Evolutionary conservation across 2,329 filamentous ascomycete species (phyloP).

Genomic region (Apiospora aurea): DNA sequence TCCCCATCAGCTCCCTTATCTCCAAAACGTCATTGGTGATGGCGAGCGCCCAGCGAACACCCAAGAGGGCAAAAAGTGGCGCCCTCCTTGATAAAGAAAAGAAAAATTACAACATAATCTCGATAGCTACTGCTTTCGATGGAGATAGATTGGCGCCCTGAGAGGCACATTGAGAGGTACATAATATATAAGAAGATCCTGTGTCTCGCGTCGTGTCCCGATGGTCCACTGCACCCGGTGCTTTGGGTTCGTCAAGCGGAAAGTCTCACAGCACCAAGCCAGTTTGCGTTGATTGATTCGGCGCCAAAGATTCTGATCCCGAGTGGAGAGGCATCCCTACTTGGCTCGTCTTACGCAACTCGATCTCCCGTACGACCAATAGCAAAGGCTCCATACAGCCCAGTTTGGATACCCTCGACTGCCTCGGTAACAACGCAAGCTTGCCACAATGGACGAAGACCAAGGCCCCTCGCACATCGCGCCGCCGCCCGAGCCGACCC

Average conservation of each 20-base stretch:
- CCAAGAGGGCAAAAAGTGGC: constrained; percentile 7
- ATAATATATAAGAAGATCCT: constrained; percentile 3
- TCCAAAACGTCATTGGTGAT: constrained; percentile 15
- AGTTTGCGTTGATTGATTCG: not conserved
- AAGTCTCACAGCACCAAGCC: not conserved
- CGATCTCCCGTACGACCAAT: not conserved
- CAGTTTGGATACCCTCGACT: not conserved
- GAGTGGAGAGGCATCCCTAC: not conserved
- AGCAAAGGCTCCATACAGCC: not conserved
- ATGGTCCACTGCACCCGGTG: constrained; percentile 9
- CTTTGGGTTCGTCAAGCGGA: not conserved
- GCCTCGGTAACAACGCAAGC: not conserved
- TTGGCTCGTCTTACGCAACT: not conserved
- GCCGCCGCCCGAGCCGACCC: constrained; percentile 41
- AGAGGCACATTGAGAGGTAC: not conserved
- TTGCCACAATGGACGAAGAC: constrained; percentile 61
- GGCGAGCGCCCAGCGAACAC: not conserved
- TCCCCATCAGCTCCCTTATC: constrained; percentile 4
- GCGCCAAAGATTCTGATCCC: not conserved
- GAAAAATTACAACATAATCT: constrained; percentile 16
- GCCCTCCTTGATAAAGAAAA: constrained; percentile 7
- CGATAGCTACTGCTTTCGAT: constrained; percentile 5
- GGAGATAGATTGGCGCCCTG: not conserved
- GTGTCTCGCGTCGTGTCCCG: not conserved
- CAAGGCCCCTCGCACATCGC: constrained; percentile 59